A percentile compares a stretch with the other conserved stretches of the same genome.
Evolutionary conservation across 2,329 filamentous ascomycete genomes (phyloP).

Genomic region (Emydomyces testavorans): DNA sequence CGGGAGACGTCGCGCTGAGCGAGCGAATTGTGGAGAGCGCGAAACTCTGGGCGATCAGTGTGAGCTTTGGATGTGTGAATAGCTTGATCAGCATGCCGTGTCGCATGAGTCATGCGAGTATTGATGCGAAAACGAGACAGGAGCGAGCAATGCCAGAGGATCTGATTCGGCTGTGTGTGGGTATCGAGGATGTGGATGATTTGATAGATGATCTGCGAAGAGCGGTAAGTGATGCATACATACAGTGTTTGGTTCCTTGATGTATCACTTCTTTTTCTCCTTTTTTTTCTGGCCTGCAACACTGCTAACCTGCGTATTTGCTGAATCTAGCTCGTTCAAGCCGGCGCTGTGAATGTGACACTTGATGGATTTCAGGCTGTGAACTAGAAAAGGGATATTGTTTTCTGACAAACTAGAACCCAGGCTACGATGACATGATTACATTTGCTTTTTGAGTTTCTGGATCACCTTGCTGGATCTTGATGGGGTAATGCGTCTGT

Average conservation of each 20-base stretch:
- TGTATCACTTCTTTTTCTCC: neutral
- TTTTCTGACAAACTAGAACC: too few relatives aligned
- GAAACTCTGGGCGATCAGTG: constrained; percentile 84
- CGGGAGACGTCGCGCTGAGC: constrained; percentile 68
- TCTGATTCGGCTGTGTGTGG: constrained; percentile 87
- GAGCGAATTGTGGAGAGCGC: constrained; percentile 92
- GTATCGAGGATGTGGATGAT: constrained; percentile 87
- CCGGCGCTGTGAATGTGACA: constrained; percentile 79
- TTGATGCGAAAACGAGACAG: constrained; percentile 82
- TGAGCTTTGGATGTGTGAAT: constrained; percentile 97
- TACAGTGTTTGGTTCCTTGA: neutral
- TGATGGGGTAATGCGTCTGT: too few relatives aligned
- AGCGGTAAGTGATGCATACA: constrained; percentile 55
- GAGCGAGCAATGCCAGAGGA: constrained; percentile 93
- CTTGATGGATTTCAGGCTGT: constrained; percentile 69
- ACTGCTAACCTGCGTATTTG: constrained; percentile 11
- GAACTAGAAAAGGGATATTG: too few relatives aligned
- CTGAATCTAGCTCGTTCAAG: constrained; percentile 64
- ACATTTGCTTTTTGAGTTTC: too few relatives aligned
- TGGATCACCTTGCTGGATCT: too few relatives aligned
- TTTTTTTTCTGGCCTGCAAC: neutral
- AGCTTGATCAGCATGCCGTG: constrained; percentile 98
- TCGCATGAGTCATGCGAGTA: constrained; percentile 98
- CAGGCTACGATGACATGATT: too few relatives aligned
- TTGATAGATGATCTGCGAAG: constrained; percentile 84